Conservation (phyloP, 2,329 filamentous ascomycete genomes). For the Zymoseptoria pseudotritici region DNA sequence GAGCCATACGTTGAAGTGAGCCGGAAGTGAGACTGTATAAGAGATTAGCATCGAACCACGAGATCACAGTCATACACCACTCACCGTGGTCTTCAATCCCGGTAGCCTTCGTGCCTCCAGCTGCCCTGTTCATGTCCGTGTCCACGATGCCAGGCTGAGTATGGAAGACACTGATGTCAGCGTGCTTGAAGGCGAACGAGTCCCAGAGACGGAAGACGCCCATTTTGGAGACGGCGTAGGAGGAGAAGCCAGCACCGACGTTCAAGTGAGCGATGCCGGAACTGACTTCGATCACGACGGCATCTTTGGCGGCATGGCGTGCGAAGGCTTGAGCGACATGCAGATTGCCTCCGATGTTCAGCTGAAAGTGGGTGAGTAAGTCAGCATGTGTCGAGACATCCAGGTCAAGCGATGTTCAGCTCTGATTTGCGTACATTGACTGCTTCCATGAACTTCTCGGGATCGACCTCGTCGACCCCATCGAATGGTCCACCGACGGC, state of each 20-base stretch:
- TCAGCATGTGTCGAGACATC: background rate
- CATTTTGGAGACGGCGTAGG: slow-evolving; percentile 33
- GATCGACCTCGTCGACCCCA: slow-evolving; percentile 24
- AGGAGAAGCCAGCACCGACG: slow-evolving; percentile 11
- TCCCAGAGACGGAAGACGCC: slow-evolving; percentile 33
- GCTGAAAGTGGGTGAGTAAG: background rate
- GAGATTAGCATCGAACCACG: slow-evolving; percentile 7
- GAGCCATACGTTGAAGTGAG: slow-evolving; percentile 29
- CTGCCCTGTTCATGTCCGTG: slow-evolving; percentile 30
- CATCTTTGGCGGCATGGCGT: slow-evolving; percentile 4
- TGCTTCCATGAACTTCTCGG: slow-evolving; percentile 27
- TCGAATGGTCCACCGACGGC: slow-evolving; percentile 27
- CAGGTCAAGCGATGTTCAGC: background rate
- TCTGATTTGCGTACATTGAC: slow-evolving; percentile 8
- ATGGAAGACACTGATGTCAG: slow-evolving; percentile 30
- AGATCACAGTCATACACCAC: background rate
- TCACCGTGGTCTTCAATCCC: slow-evolving; percentile 7
- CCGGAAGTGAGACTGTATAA: slow-evolving; percentile 23
- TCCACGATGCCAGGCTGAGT: slow-evolving; percentile 38
- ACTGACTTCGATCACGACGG: slow-evolving; percentile 17
- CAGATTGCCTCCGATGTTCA: slow-evolving; percentile 21
- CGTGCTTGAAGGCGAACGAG: slow-evolving; percentile 31
- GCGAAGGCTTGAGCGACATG: slow-evolving; percentile 23
- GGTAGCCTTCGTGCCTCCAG: slow-evolving; percentile 2
- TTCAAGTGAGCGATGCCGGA: slow-evolving; percentile 11